phyloP scores from a whole-genome alignment of 805 yeast genomes.

The Sugiyamaella valdiviana region DNA sequence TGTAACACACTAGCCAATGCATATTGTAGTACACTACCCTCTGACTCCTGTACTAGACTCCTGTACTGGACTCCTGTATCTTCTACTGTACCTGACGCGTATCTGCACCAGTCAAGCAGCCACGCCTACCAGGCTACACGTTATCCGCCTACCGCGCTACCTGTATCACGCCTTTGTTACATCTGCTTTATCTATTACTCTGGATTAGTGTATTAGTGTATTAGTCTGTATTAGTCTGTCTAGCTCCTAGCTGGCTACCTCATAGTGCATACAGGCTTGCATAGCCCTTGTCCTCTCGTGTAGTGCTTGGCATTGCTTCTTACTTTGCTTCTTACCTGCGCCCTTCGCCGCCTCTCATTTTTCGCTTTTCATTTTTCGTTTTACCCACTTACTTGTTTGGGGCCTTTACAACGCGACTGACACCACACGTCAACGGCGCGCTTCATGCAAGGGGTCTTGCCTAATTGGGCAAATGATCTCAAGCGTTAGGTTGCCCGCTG shows the following conservation, averaged over 20 bases:
- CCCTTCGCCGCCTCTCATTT: background rate
- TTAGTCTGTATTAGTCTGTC: background rate
- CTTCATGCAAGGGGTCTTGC: background rate
- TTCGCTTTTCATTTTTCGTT: background rate
- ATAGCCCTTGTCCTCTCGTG: background rate
- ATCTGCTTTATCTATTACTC: no score
- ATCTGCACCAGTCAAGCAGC: no score
- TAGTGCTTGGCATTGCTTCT: background rate
- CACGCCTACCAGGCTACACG: no score
- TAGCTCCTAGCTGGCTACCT: background rate
- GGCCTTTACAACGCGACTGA: background rate
- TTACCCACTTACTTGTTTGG: background rate
- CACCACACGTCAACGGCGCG: background rate
- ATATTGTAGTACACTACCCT: no score
- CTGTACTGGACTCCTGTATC: no score
- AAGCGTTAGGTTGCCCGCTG: background rate
- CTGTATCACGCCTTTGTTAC: no score
- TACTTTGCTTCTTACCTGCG: background rate
- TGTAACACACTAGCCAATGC: no score
- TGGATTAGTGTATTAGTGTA: no score
- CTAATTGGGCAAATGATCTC: background rate
- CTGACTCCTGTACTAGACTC: no score
- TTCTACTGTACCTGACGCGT: no score
- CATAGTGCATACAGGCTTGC: background rate
- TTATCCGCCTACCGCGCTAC: no score